These are phyloP conservation scores for Diplodia scrobiculata DNA, from an alignment of 2,329 filamentous ascomycete genomes.

Conservation along the genomic window DNA sequence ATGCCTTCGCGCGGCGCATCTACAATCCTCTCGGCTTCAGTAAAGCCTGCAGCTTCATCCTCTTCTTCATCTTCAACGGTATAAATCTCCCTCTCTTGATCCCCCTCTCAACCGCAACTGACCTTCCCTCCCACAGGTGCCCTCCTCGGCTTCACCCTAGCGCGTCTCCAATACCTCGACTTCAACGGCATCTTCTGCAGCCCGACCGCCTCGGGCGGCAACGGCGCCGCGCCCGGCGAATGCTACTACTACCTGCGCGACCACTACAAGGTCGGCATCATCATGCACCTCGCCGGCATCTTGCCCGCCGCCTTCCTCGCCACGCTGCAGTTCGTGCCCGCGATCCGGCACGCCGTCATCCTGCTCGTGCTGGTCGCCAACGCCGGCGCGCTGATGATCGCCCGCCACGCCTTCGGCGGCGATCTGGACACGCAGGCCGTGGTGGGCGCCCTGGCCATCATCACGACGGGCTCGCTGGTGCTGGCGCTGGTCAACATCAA, in stretches of 20 bases:
- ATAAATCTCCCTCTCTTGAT: neutral
- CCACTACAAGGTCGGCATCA: slow-evolving; percentile 45
- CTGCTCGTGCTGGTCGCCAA: slow-evolving; percentile 53
- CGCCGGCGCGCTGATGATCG: slow-evolving; percentile 58
- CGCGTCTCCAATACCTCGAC: slow-evolving; percentile 55
- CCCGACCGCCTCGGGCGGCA: slow-evolving; percentile 1
- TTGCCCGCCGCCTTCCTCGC: slow-evolving; percentile 48
- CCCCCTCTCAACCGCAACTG: neutral
- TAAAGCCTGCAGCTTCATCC: slow-evolving; percentile 60
- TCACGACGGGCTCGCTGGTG: slow-evolving; percentile 49
- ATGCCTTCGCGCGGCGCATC: slow-evolving; percentile 34
- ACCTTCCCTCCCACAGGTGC: neutral
- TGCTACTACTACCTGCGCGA: slow-evolving; percentile 48
- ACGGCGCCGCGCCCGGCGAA: slow-evolving; percentile 47
- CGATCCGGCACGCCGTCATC: slow-evolving; percentile 51
- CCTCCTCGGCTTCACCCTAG: slow-evolving; percentile 41
- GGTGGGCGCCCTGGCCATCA: slow-evolving; percentile 50
- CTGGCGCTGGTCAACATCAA: slow-evolving; percentile 62
- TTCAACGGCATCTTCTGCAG: slow-evolving; percentile 43
- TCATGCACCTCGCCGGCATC: slow-evolving; percentile 48
- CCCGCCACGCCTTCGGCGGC: slow-evolving; percentile 58
- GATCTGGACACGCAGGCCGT: slow-evolving; percentile 53
- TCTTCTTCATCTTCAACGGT: slow-evolving; percentile 45
- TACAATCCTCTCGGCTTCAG: slow-evolving; percentile 58
- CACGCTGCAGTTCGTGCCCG: slow-evolving; percentile 48